Evolutionary conservation across 2,329 filamentous ascomycete species (phyloP).

Genomic region (Monosporascus sp.): DNA sequence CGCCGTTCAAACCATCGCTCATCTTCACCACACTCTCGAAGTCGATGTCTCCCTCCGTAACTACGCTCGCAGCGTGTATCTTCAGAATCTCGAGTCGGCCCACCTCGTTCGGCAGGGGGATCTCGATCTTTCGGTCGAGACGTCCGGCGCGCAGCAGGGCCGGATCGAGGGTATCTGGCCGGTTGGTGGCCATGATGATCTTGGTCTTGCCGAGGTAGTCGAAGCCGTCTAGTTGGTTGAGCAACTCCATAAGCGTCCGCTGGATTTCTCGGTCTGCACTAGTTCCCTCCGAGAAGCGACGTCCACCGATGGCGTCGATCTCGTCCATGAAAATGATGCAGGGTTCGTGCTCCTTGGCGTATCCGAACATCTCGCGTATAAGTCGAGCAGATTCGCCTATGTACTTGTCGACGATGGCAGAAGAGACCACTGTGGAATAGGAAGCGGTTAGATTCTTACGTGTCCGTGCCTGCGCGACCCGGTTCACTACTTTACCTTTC

Average conservation of each 20-base stretch:
- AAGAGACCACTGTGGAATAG: conserved; percentile 73
- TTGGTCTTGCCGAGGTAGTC: conserved; percentile 99
- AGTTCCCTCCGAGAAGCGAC: conserved; percentile 94
- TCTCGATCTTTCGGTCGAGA: conserved; percentile 96
- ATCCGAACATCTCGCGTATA: conserved; percentile 99
- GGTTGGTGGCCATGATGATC: conserved; percentile 99
- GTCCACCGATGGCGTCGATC: conserved; percentile 96
- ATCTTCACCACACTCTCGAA: conserved; percentile 99
- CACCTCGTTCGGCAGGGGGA: conserved; percentile 93
- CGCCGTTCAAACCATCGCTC: conserved; percentile 96
- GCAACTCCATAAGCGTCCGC: conserved; percentile 94
- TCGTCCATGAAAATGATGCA: conserved; percentile 99
- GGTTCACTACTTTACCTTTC: conserved; percentile 60
- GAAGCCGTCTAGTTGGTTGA: conserved; percentile 98
- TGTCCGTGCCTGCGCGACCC: background rate
- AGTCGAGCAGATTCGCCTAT: conserved; percentile 96
- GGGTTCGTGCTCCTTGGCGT: conserved; percentile 97
- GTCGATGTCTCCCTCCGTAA: conserved; percentile 91
- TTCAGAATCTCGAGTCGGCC: conserved; percentile 95
- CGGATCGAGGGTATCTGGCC: conserved; percentile 92
- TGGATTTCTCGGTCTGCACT: conserved; percentile 98
- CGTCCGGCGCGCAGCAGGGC: conserved; percentile 87
- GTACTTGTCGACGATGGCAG: conserved; percentile 98
- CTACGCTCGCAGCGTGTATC: conserved; percentile 85
- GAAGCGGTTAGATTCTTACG: conserved; percentile 3